Percentiles rank a stretch among this genome's conserved stretches.
phyloP scores from a whole-genome alignment of 2,329 filamentous ascomycete species.

The Verticillium tricorpus region DNA sequence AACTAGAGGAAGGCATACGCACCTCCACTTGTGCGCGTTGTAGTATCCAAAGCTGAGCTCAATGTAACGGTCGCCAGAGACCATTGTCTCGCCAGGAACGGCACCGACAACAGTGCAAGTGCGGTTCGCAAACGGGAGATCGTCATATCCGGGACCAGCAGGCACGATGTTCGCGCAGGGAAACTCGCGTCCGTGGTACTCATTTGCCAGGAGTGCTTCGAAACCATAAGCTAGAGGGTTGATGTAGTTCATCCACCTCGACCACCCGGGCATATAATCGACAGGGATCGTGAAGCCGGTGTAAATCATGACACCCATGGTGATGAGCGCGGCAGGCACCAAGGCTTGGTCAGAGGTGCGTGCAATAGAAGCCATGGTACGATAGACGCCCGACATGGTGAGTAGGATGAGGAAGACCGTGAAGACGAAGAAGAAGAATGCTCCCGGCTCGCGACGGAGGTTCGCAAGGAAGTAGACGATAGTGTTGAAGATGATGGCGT shows the following conservation, averaged over 20 bases:
- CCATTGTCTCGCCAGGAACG: conserved; percentile 30
- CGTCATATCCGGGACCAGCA: conserved; percentile 27
- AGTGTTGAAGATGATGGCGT: conserved; percentile 55
- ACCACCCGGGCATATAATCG: conserved; percentile 73
- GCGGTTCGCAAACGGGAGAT: conserved; percentile 31
- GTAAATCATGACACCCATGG: conserved; percentile 63
- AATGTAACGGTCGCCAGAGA: conserved; percentile 42
- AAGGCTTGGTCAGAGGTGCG: conserved; percentile 24
- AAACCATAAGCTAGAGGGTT: conserved; percentile 78
- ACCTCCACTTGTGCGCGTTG: conserved; percentile 39
- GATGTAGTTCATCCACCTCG: conserved; percentile 77
- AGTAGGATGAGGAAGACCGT: conserved; percentile 28
- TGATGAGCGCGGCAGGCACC: conserved; percentile 54
- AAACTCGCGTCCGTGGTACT: conserved; percentile 66
- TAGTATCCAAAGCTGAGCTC: conserved; percentile 37
- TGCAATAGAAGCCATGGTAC: conserved; percentile 22
- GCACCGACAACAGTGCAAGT: conserved; percentile 42
- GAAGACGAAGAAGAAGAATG: conserved; percentile 57
- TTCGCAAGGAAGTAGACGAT: conserved; percentile 65
- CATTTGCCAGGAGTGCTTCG: conserved; percentile 77
- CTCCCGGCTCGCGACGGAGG: conserved; percentile 50
- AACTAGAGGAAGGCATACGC: not conserved
- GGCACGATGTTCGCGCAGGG: conserved; percentile 43
- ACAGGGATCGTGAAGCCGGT: conserved; percentile 65
- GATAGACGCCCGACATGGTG: conserved; percentile 23